phyloP scores from a whole-genome alignment of 2,329 filamentous ascomycete genomes.

The Curvularia sp. region DNA sequence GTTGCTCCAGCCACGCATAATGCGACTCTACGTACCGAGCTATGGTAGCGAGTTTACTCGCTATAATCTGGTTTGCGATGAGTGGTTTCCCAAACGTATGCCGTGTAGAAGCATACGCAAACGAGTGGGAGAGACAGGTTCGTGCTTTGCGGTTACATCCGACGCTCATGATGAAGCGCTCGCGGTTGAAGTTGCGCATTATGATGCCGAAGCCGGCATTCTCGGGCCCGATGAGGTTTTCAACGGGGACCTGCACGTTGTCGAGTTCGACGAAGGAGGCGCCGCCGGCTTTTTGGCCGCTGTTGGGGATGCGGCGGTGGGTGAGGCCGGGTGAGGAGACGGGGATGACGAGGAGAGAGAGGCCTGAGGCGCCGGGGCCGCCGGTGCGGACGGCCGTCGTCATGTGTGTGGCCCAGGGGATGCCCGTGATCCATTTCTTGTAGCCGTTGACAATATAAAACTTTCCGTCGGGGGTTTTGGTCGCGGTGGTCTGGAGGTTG shows the following conservation, averaged over 20 bases:
- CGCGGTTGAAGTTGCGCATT: constrained; percentile 62
- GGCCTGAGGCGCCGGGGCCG: constrained; percentile 59
- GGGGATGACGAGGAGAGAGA: constrained; percentile 66
- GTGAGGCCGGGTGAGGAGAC: constrained; percentile 59
- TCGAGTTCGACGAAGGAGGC: constrained; percentile 65
- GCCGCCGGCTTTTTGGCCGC: constrained; percentile 70
- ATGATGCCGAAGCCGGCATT: constrained; percentile 65
- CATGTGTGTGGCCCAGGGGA: constrained; percentile 66
- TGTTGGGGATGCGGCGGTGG: constrained; percentile 66
- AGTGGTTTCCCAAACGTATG: constrained; percentile 67
- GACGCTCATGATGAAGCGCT: constrained; percentile 65
- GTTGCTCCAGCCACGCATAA: constrained; percentile 67
- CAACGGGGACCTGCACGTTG: constrained; percentile 61
- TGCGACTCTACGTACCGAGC: constrained; percentile 67
- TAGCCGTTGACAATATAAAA: constrained; percentile 71
- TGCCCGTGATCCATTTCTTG: constrained; percentile 74
- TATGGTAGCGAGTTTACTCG: constrained; percentile 65
- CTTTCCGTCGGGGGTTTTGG: constrained; percentile 76
- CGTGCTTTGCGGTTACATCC: constrained; percentile 65
- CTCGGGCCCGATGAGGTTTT: constrained; percentile 62
- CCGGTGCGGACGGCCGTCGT: constrained; percentile 69
- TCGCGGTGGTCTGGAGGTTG: constrained; percentile 67
- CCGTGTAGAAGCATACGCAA: constrained; percentile 59
- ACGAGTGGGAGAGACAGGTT: constrained; percentile 62
- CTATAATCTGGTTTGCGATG: constrained; percentile 65